phyloP scores from a whole-genome alignment of 495 filamentous ascomycete species.

The Penicillium mononematosum region DNA sequence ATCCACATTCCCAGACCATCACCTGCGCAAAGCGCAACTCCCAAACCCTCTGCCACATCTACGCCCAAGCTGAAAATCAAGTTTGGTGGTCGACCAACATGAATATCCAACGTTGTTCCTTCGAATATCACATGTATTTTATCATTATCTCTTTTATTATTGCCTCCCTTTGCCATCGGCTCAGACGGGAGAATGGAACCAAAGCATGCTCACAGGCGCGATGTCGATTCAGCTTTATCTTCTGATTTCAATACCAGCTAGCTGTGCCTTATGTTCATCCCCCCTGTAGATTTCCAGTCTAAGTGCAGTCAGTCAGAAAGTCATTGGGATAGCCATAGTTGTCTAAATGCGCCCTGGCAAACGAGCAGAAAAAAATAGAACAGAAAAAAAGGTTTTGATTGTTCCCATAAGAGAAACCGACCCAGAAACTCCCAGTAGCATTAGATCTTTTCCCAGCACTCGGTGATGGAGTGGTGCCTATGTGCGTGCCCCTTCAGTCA shows the following conservation, averaged over 20 bases:
- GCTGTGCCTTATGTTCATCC: conserved; percentile 1
- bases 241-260: conserved; percentile 17
- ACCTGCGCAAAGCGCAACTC: conserved; percentile 18
- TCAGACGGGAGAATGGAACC: background rate
- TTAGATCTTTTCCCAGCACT: conserved; percentile 28
- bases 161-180: background rate
- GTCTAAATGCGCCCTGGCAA: conserved; percentile 8
- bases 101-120: conserved; percentile 12
- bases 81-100: conserved; percentile 40
- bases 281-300: background rate
- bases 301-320: background rate
- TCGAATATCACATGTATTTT: conserved; percentile 25
- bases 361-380: conserved; percentile 18
- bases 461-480: conserved; percentile 15
- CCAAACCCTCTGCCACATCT: conserved; percentile 25
- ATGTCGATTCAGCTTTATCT: conserved; percentile 12
- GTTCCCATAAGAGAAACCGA: conserved; percentile 41
- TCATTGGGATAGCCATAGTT: conserved; percentile 7
- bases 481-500: conserved; percentile 22
- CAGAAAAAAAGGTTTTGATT: conserved; percentile 36
- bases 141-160: conserved; percentile 14
- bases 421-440: conserved; percentile 43
- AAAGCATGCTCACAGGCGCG: conserved; percentile 21
- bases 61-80: conserved; percentile 47
- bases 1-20: conserved; percentile 40